phyloP scores from a whole-genome alignment of 2,329 filamentous ascomycete genomes.

The Fusarium xylarioides region DNA sequence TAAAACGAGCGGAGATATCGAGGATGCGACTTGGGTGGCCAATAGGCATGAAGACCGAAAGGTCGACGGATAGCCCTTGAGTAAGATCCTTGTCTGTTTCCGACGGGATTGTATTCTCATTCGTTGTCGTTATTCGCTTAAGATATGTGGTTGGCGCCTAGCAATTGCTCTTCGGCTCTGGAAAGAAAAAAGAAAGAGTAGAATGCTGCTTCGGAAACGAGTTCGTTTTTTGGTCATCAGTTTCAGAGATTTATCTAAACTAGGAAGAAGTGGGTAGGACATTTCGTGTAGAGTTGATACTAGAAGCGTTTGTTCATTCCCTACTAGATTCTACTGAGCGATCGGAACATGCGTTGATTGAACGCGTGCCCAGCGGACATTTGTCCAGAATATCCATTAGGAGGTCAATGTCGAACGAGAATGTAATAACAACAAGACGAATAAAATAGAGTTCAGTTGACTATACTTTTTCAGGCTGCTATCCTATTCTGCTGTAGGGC shows the following conservation, averaged over 20 bases:
- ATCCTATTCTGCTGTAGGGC: not conserved
- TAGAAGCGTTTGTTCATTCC: not conserved
- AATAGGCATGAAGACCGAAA: not conserved
- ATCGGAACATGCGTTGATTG: not conserved
- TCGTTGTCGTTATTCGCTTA: not conserved
- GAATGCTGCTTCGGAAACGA: too few species aligned
- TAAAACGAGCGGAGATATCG: not conserved
- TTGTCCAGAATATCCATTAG: fast-evolving
- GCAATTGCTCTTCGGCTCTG: not conserved
- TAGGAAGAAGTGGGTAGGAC: too few species aligned
- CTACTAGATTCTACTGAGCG: not conserved
- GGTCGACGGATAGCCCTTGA: too few species aligned
- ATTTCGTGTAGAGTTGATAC: not conserved
- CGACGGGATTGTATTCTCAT: not conserved
- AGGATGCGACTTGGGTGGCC: not conserved
- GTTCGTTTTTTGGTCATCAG: too few species aligned
- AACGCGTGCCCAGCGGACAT: too few species aligned
- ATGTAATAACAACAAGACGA: not conserved
- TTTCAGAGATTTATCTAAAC: too few species aligned
- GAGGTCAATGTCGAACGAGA: fast-evolving
- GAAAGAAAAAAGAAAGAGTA: not conserved
- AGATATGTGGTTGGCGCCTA: not conserved
- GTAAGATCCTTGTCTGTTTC: not conserved
- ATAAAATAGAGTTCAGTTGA: not conserved
- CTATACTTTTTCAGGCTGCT: not conserved